Percentiles rank a stretch among this genome's conserved stretches.
Evolutionary conservation across 768 basidiomycete genomes (phyloP).

Genomic region (Floccularia luteovirens): DNA sequence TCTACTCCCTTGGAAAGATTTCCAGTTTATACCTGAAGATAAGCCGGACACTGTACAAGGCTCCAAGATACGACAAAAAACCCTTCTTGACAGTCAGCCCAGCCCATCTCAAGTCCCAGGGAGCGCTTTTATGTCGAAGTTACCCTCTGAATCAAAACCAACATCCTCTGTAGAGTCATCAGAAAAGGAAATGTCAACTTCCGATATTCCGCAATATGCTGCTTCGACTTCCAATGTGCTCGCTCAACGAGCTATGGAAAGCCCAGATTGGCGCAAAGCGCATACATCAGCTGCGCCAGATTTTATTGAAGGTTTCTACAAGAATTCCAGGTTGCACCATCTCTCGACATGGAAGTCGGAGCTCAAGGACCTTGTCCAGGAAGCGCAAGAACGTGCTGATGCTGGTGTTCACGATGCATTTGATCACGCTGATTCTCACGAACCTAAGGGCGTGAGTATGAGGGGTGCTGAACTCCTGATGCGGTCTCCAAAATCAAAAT

Average conservation of each 20-base stretch:
- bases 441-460: constrained; percentile 34
- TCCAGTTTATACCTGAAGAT: constrained; percentile 45
- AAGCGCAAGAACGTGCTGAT: constrained; percentile 72
- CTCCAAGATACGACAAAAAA: constrained; percentile 26
- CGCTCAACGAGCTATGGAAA: constrained; percentile 74
- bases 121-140: background rate
- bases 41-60: constrained; percentile 46
- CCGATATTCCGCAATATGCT: constrained; percentile 58
- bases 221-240: constrained; percentile 58
- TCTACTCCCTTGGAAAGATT: constrained; percentile 78
- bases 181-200: constrained; percentile 22
- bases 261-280: constrained; percentile 78
- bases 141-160: background rate
- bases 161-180: background rate
- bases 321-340: constrained; percentile 89
- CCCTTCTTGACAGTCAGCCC: constrained; percentile 11
- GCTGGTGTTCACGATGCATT: constrained; percentile 10
- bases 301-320: constrained; percentile 81
- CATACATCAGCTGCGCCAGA: constrained; percentile 83
- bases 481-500: constrained; percentile 39
- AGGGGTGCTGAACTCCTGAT: constrained; percentile 39
- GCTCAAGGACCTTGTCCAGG: constrained; percentile 66
- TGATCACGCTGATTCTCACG: constrained; percentile 12
- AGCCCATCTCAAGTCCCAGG: background rate
- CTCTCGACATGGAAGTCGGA: constrained; percentile 91